These are phyloP conservation scores for Heliamphora pulchella DNA, from an alignment of 179 eudicot species.

Conservation along the genomic window DNA sequence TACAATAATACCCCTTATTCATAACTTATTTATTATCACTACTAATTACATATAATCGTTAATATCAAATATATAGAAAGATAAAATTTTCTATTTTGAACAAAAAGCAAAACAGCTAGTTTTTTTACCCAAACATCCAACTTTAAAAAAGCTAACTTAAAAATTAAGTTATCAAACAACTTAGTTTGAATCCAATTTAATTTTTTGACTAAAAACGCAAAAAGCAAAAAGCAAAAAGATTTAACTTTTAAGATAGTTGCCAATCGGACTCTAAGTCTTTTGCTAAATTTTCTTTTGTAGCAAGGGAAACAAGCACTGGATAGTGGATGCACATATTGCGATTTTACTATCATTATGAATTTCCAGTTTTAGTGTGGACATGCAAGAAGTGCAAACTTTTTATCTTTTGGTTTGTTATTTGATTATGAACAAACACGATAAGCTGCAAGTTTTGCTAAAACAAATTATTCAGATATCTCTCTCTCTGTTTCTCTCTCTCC, in stretches of 20 bases:
- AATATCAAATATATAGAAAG: too few relatives aligned
- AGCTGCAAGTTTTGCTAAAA: background rate
- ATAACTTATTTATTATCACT: too few relatives aligned
- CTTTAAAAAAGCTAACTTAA: too few relatives aligned
- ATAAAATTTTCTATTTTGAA: too few relatives aligned
- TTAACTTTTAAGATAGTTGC: too few relatives aligned
- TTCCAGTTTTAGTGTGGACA: background rate
- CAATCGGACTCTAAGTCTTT: too few relatives aligned
- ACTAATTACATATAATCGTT: too few relatives aligned
- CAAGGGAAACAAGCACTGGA: background rate
- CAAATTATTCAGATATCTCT: background rate
- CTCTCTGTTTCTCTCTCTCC: background rate
- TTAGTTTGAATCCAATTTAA: too few relatives aligned
- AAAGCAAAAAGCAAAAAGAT: too few relatives aligned
- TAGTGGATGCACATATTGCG: background rate
- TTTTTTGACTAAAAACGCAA: too few relatives aligned
- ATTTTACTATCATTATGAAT: background rate
- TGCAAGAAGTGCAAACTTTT: background rate
- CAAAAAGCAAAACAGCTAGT: background rate
- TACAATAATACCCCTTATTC: background rate
- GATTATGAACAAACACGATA: background rate
- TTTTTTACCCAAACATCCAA: background rate
- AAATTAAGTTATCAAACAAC: too few relatives aligned
- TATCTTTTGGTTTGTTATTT: conserved; percentile 3
- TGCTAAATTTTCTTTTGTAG: background rate